A percentile compares a stretch with the other conserved stretches of the same genome.
These are phyloP conservation scores for Cryptosporidium sp. DNA, from an alignment of 169 alveolate genomes.

Conservation along the genomic window DNA sequence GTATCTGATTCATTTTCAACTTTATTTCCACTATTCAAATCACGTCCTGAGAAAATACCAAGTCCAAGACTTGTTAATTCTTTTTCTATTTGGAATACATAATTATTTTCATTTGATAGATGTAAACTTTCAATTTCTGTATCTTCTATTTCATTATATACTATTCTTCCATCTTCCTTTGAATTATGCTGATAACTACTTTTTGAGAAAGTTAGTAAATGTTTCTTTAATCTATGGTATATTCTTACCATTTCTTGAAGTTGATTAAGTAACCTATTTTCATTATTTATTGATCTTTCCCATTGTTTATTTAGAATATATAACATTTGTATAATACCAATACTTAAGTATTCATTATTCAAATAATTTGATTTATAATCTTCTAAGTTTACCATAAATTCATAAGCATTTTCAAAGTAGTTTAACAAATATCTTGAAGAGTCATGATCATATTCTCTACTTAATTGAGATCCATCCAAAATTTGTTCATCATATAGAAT, in stretches of 20 bases:
- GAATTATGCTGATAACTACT: no score
- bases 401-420: slow-evolving; percentile 15
- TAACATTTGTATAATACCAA: slow-evolving; percentile 42
- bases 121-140: slow-evolving; percentile 20
- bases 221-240: slow-evolving; percentile 46
- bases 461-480: neutral
- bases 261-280: slow-evolving; percentile 10
- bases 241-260: slow-evolving; percentile 72
- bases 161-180: neutral
- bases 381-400: neutral
- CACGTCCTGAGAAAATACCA: slow-evolving; percentile 68
- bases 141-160: neutral
- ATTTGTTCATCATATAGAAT: slow-evolving; percentile 31
- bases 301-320: slow-evolving; percentile 51
- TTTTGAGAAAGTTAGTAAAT: slow-evolving; percentile 7
- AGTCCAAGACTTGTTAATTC: slow-evolving; percentile 72
- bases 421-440: neutral
- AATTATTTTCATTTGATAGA: slow-evolving; percentile 37
- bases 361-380: neutral
- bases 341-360: neutral
- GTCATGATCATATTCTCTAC: neutral
- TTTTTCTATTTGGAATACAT: slow-evolving; percentile 25
- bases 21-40: neutral
- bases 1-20: neutral
- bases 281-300: slow-evolving; percentile 43